Conservation (phyloP, 306 rosid species). For the Castanospermum australe region DNA sequence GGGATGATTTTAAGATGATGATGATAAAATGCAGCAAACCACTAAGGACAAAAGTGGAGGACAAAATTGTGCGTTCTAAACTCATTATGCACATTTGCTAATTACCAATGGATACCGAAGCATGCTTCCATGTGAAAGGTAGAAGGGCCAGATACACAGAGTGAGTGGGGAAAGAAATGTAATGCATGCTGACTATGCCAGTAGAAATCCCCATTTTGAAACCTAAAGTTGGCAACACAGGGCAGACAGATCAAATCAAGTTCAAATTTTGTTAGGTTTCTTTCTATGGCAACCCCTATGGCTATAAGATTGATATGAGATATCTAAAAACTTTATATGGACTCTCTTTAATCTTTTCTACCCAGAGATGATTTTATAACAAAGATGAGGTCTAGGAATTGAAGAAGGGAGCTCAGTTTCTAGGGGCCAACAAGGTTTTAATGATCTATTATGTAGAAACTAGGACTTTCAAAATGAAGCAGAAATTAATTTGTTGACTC, state of each 20-base stretch:
- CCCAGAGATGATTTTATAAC: not conserved
- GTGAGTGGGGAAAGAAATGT: not conserved
- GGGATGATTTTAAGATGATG: not conserved
- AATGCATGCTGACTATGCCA: not conserved
- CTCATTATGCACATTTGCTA: constrained; percentile 2
- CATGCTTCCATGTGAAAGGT: not conserved
- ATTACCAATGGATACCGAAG: not conserved
- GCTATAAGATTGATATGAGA: not conserved
- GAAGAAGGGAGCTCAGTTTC: not conserved
- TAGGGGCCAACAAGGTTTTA: not conserved
- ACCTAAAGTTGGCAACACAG: not conserved
- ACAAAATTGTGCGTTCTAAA: not conserved
- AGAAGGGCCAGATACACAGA: not conserved
- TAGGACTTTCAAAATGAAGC: not conserved
- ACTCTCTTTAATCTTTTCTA: not conserved
- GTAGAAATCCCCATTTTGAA: not conserved
- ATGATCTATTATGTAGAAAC: not conserved
- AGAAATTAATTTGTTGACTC: not conserved
- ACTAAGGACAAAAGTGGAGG: not conserved
- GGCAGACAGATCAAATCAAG: not conserved
- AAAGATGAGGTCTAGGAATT: not conserved
- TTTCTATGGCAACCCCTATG: not conserved
- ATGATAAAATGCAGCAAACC: constrained; percentile 24
- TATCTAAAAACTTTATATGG: not conserved
- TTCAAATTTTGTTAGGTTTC: not conserved